Conservation (phyloP, 768 basidiomycete species). For the Leccinum subgranulosum region DNA sequence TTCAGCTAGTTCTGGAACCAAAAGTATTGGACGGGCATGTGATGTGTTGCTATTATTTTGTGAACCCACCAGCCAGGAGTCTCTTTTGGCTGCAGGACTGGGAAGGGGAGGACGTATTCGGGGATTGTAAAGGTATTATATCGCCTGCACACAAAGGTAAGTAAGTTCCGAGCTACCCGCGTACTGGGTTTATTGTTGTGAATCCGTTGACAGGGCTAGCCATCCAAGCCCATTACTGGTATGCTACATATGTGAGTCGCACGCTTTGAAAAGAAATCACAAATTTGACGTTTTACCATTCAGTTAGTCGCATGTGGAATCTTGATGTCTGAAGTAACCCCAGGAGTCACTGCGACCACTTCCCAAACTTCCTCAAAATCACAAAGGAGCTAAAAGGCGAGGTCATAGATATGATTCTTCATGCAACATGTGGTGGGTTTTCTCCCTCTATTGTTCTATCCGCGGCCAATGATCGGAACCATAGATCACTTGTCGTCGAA, state of each 20-base stretch:
- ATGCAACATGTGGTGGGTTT: slow-evolving; percentile 25
- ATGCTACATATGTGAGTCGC: slow-evolving; percentile 4
- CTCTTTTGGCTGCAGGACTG: slow-evolving; percentile 55
- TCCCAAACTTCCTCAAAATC: slow-evolving; percentile 24
- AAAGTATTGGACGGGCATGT: slow-evolving; percentile 13
- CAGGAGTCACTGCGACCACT: slow-evolving; percentile 31
- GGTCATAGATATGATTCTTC: slow-evolving; percentile 20
- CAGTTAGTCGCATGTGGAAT: background rate
- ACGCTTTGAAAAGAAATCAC: too few species aligned
- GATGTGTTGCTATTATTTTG: slow-evolving; percentile 50
- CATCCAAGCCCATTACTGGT: slow-evolving; percentile 39
- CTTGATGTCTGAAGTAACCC: background rate
- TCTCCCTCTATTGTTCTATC: background rate
- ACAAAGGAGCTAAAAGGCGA: slow-evolving; percentile 26
- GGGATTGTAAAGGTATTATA: slow-evolving; percentile 18
- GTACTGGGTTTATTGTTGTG: slow-evolving; percentile 11
- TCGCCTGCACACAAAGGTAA: slow-evolving; percentile 26
- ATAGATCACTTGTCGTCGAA: slow-evolving; percentile 27
- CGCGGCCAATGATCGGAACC: background rate
- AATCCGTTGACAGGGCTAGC: slow-evolving; percentile 30
- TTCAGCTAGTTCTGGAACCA: slow-evolving; percentile 48
- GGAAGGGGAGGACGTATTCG: slow-evolving; percentile 31
- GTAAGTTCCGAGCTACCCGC: slow-evolving; percentile 2
- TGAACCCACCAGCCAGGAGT: slow-evolving; percentile 41
- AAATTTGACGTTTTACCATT: slow-evolving; percentile 5